Conservation (phyloP, 116 monocot genomes). For the Dioscorea cayenensis region DNA sequence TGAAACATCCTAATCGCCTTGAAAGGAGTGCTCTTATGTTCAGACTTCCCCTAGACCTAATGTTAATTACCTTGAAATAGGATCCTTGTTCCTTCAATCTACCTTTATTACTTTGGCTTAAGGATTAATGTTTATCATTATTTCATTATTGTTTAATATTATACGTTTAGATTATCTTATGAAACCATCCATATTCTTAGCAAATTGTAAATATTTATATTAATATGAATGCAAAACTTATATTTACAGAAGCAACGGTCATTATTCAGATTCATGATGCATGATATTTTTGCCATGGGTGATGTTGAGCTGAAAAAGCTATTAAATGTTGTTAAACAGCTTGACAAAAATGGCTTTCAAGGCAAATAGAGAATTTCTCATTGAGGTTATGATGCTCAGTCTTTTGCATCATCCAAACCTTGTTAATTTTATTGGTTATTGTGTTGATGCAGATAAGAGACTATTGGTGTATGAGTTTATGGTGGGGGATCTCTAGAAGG, state of each 20-base stretch:
- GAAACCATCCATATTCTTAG: neutral
- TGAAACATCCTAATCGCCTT: too few species aligned
- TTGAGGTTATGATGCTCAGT: constrained; percentile 15
- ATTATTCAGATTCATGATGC: constrained; percentile 96
- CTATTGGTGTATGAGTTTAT: constrained; percentile 8
- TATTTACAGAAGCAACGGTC: constrained; percentile 91
- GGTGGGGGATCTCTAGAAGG: constrained; percentile 6
- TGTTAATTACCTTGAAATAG: too few species aligned
- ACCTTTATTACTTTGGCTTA: too few species aligned
- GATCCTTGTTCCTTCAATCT: too few species aligned
- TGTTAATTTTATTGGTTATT: constrained; percentile 8
- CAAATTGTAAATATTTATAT: neutral
- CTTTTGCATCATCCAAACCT: constrained; percentile 9
- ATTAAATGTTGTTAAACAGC: constrained; percentile 48
- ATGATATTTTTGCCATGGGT: constrained; percentile 86
- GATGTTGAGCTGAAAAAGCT: constrained; percentile 79
- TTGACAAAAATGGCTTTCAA: constrained; percentile 18
- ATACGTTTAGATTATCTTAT: neutral
- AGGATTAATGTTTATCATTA: too few species aligned
- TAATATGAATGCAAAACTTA: neutral
- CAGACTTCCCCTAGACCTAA: too few species aligned
- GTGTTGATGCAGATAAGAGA: constrained; percentile 7
- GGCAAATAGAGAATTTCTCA: constrained; percentile 17
- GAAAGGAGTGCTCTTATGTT: too few species aligned
- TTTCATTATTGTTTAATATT: neutral